Conservation (phyloP, 2,329 filamentous ascomycete species). For the Fonsecaea nubica region DNA sequence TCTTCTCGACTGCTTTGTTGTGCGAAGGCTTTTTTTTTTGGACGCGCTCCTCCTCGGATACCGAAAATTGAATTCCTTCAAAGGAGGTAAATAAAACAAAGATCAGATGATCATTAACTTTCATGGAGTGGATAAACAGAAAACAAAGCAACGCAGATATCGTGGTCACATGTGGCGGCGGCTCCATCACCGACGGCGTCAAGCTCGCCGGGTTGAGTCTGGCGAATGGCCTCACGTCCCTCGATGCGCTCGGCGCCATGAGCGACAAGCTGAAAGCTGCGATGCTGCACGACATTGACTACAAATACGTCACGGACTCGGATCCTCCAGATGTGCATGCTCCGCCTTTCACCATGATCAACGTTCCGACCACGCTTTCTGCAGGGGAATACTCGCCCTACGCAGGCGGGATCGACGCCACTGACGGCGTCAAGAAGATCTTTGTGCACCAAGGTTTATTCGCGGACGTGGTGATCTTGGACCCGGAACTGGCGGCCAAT, state of each 20-base stretch:
- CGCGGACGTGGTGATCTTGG: constrained; percentile 31
- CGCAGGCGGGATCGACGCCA: constrained; percentile 50
- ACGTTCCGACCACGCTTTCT: constrained; percentile 52
- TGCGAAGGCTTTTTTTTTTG: no score
- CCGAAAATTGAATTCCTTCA: no score
- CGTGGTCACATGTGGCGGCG: background rate
- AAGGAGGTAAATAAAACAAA: no score
- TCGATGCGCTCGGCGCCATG: constrained; percentile 15
- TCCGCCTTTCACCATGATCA: constrained; percentile 40
- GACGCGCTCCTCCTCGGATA: no score
- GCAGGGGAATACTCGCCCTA: constrained; percentile 51
- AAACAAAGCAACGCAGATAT: background rate
- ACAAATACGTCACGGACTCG: constrained; percentile 15
- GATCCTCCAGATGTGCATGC: constrained; percentile 21
- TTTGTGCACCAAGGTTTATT: constrained; percentile 23
- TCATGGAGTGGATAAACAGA: background rate
- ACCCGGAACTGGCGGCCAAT: constrained; percentile 41
- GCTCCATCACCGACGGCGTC: constrained; percentile 26
- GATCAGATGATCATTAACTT: no score
- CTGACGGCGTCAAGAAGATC: constrained; percentile 29
- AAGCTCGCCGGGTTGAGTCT: constrained; percentile 24
- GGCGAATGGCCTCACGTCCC: constrained; percentile 9
- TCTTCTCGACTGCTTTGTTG: no score
- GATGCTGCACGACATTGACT: constrained; percentile 28
- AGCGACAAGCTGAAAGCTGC: constrained; percentile 22